Conservation (phyloP, 192 early-diverging fungal species). For the Gigaspora rosea region DNA sequence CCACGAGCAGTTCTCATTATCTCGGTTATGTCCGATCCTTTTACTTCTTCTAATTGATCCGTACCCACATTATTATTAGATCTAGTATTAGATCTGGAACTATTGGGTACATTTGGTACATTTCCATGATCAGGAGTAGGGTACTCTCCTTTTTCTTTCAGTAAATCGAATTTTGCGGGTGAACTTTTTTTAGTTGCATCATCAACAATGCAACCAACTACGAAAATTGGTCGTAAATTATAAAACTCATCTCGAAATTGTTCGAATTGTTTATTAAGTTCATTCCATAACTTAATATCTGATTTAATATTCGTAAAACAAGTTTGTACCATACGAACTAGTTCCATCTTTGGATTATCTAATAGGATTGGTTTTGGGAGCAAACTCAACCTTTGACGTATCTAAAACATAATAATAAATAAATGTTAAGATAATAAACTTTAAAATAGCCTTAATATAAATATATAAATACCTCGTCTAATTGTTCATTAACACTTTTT, state of each 20-base stretch:
- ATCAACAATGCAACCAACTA: not conserved
- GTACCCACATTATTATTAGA: too few species aligned
- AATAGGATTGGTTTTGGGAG: not conserved
- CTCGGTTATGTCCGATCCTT: not conserved
- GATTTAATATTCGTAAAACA: not conserved
- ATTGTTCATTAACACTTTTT: slow-evolving; percentile 11
- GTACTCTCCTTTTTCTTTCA: too few species aligned
- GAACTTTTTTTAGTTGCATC: not conserved
- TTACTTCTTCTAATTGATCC: too few species aligned
- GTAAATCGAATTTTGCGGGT: too few species aligned
- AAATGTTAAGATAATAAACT: not conserved
- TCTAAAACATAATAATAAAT: not conserved
- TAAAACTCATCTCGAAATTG: not conserved
- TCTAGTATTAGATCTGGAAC: too few species aligned
- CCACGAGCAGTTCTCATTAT: not conserved
- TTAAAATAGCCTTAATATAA: not conserved
- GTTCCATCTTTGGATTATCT: not conserved
- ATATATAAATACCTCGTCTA: not conserved
- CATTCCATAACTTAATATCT: not conserved
- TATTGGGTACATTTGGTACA: not conserved
- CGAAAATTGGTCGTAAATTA: not conserved
- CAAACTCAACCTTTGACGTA: not conserved
- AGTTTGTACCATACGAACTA: not conserved
- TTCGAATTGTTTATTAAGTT: not conserved
- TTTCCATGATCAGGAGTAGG: too few species aligned